Conservation (phyloP, 2,329 filamentous ascomycete genomes). For the Fusarium transvaalense region DNA sequence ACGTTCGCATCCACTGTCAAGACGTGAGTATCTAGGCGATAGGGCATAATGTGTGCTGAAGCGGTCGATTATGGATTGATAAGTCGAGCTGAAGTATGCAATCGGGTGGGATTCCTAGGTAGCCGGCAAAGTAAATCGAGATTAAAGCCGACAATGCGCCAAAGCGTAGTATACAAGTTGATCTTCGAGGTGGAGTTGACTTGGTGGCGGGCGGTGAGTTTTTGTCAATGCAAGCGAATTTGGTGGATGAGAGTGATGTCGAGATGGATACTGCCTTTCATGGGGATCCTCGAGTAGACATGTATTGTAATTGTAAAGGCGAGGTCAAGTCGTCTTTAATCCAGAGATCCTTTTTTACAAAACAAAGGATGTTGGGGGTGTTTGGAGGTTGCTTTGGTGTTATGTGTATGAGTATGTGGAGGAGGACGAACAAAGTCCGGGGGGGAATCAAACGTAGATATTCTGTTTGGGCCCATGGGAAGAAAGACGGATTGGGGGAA, state of each 20-base stretch:
- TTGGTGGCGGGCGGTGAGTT: constrained; percentile 19
- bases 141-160: constrained; percentile 41
- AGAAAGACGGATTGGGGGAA: constrained; percentile 48
- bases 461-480: constrained; percentile 47
- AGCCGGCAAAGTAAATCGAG: constrained; percentile 40
- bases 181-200: constrained; percentile 13
- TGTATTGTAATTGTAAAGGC: constrained; percentile 35
- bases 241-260: constrained; percentile 34
- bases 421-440: constrained; percentile 44
- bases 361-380: constrained; percentile 27
- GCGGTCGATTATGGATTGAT: constrained; percentile 50
- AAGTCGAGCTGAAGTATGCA: constrained; percentile 21
- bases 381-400: constrained; percentile 32
- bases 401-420: constrained; percentile 45
- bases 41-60: constrained; percentile 75
- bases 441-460: constrained; percentile 48
- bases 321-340: constrained; percentile 24
- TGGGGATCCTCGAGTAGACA: constrained; percentile 44
- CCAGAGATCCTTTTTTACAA: constrained; percentile 17
- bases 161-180: constrained; percentile 21
- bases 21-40: constrained; percentile 84
- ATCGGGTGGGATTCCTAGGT: constrained; percentile 24
- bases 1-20: constrained; percentile 91
- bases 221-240: constrained; percentile 38
- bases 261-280: constrained; percentile 43